phyloP scores from a whole-genome alignment of 2,329 filamentous ascomycete genomes.

The Xylaria sp. region DNA sequence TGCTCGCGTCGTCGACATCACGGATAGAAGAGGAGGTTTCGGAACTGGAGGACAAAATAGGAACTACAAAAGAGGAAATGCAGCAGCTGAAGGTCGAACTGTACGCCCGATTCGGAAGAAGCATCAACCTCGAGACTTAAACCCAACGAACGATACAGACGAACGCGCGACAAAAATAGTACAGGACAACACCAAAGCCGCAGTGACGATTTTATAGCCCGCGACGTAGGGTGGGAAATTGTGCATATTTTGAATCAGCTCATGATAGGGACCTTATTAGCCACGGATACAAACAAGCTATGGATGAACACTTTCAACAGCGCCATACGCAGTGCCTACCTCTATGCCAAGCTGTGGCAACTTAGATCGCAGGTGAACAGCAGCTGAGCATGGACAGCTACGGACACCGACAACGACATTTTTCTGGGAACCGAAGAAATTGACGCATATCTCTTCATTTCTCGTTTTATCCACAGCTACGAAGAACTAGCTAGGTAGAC shows the following conservation, averaged over 20 bases:
- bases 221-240: neutral
- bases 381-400: neutral
- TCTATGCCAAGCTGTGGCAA: neutral
- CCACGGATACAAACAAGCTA: neutral
- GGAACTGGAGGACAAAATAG: conserved; percentile 79
- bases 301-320: neutral
- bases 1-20: conserved; percentile 77
- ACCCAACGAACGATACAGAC: neutral
- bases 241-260: neutral
- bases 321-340: neutral
- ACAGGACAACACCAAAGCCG: neutral
- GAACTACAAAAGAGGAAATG: conserved; percentile 85
- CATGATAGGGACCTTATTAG: neutral
- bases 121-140: conserved; percentile 95
- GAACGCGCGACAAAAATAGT: neutral
- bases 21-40: conserved; percentile 81
- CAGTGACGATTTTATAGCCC: neutral
- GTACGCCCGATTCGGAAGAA: conserved; percentile 94
- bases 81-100: conserved; percentile 87
- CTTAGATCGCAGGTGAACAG: too few relatives aligned
- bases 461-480: neutral
- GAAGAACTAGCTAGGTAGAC: neutral
- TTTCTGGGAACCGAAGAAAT: neutral
- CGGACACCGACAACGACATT: neutral
- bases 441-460: neutral